Evolutionary conservation across 2,329 filamentous ascomycete genomes (phyloP), one percentile per base, ranked within the genome.

Genomic region (Thielaviopsis cerberus): DNA sequence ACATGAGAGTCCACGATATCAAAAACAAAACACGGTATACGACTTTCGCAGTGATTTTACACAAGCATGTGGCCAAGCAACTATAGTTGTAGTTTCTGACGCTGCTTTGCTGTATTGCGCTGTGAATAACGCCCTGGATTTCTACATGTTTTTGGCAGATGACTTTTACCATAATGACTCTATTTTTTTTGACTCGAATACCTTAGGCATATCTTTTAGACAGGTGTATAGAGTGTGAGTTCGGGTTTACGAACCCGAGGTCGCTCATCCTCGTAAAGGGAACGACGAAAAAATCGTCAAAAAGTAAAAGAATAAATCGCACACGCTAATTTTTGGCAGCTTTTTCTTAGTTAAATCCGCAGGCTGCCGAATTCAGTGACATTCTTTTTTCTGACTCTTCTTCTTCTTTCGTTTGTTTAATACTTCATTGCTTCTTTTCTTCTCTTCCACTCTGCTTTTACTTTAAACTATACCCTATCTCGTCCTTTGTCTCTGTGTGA

Each of bases 231-330:
- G 6, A 51, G 51, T 22, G 55, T 37, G 2, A 51, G 55, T 34
- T 57, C 55, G 48, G 55, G 55, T 57, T 57, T 57, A 24, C 30
- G 27, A 57, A 57, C 53, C 55, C 55, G 48, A 57, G 55, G 30
- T 7, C 26, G 22, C 23, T 57, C 51, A 45, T 51, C 48, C 27
- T 34, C 51, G 51, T 22, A 26, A 30, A 55, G 45, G 34, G 55
- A 30, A 53, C 22, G 23, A 57, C 52, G 53, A 57, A 52, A 50
- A 37, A 52, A 26, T 27, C 23, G 22, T 22, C 13, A 51, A 45
- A 34, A 26, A 22, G 15, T 7, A 37, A n/a, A 34, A 41, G 17
- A 52, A 24, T 27, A 52, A 41, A 24, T 26, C 34, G 20, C n/a
- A 55, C 25, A 25, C 34, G 37, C 37, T 37, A 55, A 34, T 55